Base-by-base conservation (phyloP, 495 filamentous ascomycete species). In the Ramalina intermedia region DNA sequence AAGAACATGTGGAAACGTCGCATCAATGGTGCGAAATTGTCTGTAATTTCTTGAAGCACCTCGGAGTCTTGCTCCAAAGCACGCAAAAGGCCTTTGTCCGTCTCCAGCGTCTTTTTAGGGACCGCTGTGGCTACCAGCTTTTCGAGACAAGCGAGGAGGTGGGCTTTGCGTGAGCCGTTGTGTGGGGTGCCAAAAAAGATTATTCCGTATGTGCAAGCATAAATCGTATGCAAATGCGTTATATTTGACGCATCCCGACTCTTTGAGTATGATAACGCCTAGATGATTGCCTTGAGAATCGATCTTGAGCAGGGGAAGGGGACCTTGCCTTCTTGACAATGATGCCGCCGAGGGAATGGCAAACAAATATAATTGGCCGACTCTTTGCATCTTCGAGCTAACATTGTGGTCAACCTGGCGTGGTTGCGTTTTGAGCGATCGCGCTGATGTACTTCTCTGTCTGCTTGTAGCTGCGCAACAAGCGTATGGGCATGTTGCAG, bases 181-280 rank as follows among this genome's bases (percentile, higher is more conserved):
- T 68, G 66, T 13, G 66, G 66, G n/a, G 66, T 68, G 20, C 65
- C 64, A 36, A 68, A 64, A 50, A 67, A 68, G 24, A 68, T 50
- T 46, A 66, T 59, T 20, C 47, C 61, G 48, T 58, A 65, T 26
- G 65, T 68, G 43, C 57, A 61, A 20, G 58, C 55, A 42, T 60
- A 68, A 40, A 68, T 64, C 7, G 63, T 62, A 47, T 62, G 54
- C 12, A 66, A 50, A 52, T 65, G 60, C 17, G 39, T 16, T 21
- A 57, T 49, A 18, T 48, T 47, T 21, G 41, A 23, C 12, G 45
- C 26, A 23, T 47, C 49, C 24, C 55, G 42, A 16, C 51, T 54
- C 2, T 36, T 33, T 7, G 52, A 54, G 27, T 55, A 57, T n/a
- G 52, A 48, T 24, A 57, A 44, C 14, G 50, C 50, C 44, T 52